Base-by-base conservation (phyloP, 257 asterid species). In the Fraxinus excelsior region DNA sequence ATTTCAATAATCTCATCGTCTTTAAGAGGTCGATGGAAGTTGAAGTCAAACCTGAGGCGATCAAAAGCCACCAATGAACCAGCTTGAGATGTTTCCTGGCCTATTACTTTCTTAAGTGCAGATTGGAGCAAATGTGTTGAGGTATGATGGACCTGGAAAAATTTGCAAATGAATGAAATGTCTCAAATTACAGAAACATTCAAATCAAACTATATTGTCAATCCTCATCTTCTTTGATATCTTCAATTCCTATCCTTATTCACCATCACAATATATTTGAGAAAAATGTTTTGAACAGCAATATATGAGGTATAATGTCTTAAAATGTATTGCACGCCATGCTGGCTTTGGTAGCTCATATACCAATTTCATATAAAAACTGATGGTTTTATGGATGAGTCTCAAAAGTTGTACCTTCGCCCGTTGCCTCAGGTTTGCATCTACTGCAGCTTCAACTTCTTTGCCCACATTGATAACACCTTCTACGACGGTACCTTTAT, bases 91-190 rank as follows among this genome's bases (percentile, higher is more conserved):
- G 97, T 92, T 83, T 94, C 99, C 80, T 88, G 79, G 74, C 96
- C 99, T 44, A 92, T 86, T 80, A 94, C 97, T 82, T 87, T 86
- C 86, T 90, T 94, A 16, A 94, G 96, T 60, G 99, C 99, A 37
- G 99, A 85, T 85, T 94, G 99, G 35, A 94, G 97, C 78, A 94
- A 88, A 90, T 92, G 99, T 9, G 99, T 94, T 25, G 97, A 96
- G 13, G 99, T 94, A 81, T 92, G 99, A 84, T 94, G 99, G 71
- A 88, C 99, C 99, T 94, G 81, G 18, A 51, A 74, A 76, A 72
- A 35, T 53, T 28, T 76, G 19, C 60, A 78, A 58, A 46, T 28
- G 29, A 76, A 19, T 37, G 37, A 76, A 78, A 75, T 38, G 58
- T 32, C 69, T 56, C 58, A 44, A 49, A 40, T 37, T 40, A 25